Evolutionary conservation across 805 yeast species (phyloP).

Genomic region (Schwanniomyces polymorphus): DNA sequence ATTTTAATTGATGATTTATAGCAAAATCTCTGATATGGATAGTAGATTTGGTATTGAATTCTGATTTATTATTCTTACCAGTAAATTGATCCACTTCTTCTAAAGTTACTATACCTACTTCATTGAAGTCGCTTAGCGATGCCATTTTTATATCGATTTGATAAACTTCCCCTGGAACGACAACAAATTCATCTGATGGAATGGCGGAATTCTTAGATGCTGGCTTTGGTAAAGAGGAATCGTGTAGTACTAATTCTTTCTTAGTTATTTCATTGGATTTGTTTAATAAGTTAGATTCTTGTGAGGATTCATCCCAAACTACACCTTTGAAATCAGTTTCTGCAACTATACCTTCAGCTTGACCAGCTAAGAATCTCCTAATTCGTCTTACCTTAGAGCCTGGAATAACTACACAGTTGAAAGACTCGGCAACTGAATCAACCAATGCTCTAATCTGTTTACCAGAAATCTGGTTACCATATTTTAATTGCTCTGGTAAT

Average conservation of each 20-base stretch:
- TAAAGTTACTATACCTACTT: slow-evolving; percentile 67
- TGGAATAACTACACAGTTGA: slow-evolving; percentile 84
- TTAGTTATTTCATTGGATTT: slow-evolving; percentile 29
- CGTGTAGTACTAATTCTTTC: slow-evolving; percentile 11
- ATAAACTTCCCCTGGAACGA: slow-evolving; percentile 83
- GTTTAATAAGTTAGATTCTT: slow-evolving; percentile 58
- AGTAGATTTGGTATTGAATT: slow-evolving; percentile 62
- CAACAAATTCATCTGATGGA: slow-evolving; percentile 72
- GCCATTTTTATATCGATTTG: slow-evolving; percentile 80
- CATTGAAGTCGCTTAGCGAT: slow-evolving; percentile 53
- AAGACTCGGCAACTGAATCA: slow-evolving; percentile 82
- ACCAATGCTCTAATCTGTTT: slow-evolving; percentile 69
- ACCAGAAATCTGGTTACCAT: slow-evolving; percentile 58
- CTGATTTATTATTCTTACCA: slow-evolving; percentile 59
- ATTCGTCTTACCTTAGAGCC: slow-evolving; percentile 91
- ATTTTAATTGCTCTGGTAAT: slow-evolving; percentile 51
- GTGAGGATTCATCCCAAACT: slow-evolving; percentile 81
- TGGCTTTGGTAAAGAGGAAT: slow-evolving; percentile 3
- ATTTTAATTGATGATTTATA: slow-evolving; percentile 71
- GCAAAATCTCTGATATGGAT: slow-evolving; percentile 85
- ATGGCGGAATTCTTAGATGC: slow-evolving; percentile 45
- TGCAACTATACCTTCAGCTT: slow-evolving; percentile 87
- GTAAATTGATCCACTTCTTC: slow-evolving; percentile 64
- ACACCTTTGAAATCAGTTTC: slow-evolving; percentile 94
- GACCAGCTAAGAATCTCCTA: slow-evolving; percentile 93